These are phyloP conservation scores for Combretum micranthum DNA, from an alignment of 345 rosid species.

Conservation along the genomic window DNA sequence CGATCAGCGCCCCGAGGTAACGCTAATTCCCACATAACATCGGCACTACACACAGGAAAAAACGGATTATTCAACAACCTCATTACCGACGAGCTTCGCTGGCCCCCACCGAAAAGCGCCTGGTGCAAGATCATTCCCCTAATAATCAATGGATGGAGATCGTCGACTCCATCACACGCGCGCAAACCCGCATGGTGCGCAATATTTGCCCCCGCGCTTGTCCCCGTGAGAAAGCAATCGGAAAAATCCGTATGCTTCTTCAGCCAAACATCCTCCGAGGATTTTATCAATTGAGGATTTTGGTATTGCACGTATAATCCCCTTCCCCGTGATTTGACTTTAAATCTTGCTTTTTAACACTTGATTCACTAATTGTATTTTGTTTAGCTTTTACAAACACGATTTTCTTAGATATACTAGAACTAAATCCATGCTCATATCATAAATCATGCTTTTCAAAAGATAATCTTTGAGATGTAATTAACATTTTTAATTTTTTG, in stretches of 20 bases:
- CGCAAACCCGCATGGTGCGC: constrained; percentile 42
- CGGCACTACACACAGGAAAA: constrained; percentile 22
- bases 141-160: constrained; percentile 42
- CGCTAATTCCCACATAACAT: constrained; percentile 47
- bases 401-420: too few species aligned
- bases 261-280: constrained; percentile 32
- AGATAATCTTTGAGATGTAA: too few species aligned
- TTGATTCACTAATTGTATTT: too few species aligned
- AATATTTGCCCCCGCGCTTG: constrained; percentile 57
- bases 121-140: constrained; percentile 53
- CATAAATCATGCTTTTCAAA: too few species aligned
- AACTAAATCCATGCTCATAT: too few species aligned
- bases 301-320: too few species aligned
- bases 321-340: too few species aligned
- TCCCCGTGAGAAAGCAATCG: constrained; percentile 39
- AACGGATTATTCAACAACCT: constrained; percentile 15
- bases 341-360: too few species aligned
- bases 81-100: constrained; percentile 39
- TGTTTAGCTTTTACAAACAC: too few species aligned
- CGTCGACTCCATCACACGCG: constrained; percentile 3
- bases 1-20: constrained; percentile 45
- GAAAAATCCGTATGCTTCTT: constrained; percentile 23
- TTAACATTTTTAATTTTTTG: too few species aligned
- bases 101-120: constrained; percentile 51
- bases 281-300: too few species aligned